Evolutionary conservation across 108 stramenopile genomes (phyloP), one percentile per base, ranked within the genome.

Genomic region (Stephanodiscus triporus): DNA sequence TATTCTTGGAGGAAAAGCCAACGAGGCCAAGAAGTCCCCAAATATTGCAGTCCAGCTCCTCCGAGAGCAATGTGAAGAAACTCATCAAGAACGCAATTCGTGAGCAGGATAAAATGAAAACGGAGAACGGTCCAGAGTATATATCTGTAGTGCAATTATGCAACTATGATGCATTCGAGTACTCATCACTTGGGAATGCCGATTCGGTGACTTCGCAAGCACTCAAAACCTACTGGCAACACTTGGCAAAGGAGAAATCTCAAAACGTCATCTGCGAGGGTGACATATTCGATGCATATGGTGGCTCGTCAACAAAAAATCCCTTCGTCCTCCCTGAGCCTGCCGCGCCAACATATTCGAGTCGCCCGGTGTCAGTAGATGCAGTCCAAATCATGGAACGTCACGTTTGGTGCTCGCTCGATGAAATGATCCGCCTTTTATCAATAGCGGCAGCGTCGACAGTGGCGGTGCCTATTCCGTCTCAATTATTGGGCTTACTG

Each of bases 401-500:
- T 36, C 68, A 75, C 27, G 53, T 80, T 24, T 80, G 79, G 79
- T 26, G 45, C 14, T 61, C 51, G 16, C 68, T 80, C 17, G 79
- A 80, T 36, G 60, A 53, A 23, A 63, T 80, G 47, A 69, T 80
- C n/a, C 73, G 74, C 1, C 79, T 80, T 9, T 40, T 80, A 11
- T 59, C 56, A 56, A 70, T 45, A 61, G 63, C 55, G 20, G 36
- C 59, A 19, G 3, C 71, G 5, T 32, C 74, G 11, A 42, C 68
- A 1, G 53, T 80, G 5, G 73, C 79, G 5, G 53, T 80, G 5
- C 79, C 79, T 16, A 14, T 80, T 9, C 75, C 79, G 22, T 45
- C 68, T 55, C 79, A 80, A 63, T 34, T 80, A 20, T 60, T 80
- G 45, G 79, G 73, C 23, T 45, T 80, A n/a, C 36, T 80, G 14